Conservation (phyloP, 805 yeast species). For the Wickerhamomyces kurtzmanii region DNA sequence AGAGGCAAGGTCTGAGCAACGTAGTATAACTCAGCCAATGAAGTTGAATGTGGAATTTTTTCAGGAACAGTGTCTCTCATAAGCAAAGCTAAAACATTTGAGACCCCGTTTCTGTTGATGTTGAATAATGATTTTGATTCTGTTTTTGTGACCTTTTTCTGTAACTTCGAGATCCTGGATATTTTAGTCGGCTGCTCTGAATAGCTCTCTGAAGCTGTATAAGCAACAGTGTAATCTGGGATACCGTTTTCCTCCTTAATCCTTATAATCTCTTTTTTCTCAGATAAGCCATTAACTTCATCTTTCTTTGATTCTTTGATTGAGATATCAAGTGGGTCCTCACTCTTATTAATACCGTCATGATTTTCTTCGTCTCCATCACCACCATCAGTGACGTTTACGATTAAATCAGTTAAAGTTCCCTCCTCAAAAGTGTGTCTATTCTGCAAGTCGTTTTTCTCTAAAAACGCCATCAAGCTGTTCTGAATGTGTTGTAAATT, state of each 20-base stretch:
- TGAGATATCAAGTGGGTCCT: too few species aligned
- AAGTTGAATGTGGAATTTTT: slow-evolving; percentile 43
- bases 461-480: slow-evolving; percentile 34
- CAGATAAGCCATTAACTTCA: too few species aligned
- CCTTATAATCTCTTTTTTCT: too few species aligned
- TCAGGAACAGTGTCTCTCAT: slow-evolving; percentile 45
- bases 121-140: slow-evolving; percentile 16
- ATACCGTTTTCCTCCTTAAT: too few species aligned
- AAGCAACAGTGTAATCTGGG: too few species aligned
- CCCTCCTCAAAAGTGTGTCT: slow-evolving; percentile 27
- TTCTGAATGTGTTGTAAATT: slow-evolving; percentile 26
- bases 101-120: slow-evolving; percentile 28
- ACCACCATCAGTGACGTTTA: not conserved
- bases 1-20: slow-evolving; percentile 83
- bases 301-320: too few species aligned
- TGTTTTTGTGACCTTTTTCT: slow-evolving; percentile 13
- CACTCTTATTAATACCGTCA: too few species aligned
- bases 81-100: slow-evolving; percentile 32
- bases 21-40: slow-evolving; percentile 80
- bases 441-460: slow-evolving; percentile 41
- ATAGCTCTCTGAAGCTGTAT: too few species aligned
- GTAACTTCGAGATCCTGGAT: slow-evolving; percentile 4
- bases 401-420: slow-evolving; percentile 8
- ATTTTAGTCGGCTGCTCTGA: slow-evolving; percentile 5
- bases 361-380: not conserved